phyloP scores from a whole-genome alignment of 805 yeast species.

The Henningerozyma blattae region DNA sequence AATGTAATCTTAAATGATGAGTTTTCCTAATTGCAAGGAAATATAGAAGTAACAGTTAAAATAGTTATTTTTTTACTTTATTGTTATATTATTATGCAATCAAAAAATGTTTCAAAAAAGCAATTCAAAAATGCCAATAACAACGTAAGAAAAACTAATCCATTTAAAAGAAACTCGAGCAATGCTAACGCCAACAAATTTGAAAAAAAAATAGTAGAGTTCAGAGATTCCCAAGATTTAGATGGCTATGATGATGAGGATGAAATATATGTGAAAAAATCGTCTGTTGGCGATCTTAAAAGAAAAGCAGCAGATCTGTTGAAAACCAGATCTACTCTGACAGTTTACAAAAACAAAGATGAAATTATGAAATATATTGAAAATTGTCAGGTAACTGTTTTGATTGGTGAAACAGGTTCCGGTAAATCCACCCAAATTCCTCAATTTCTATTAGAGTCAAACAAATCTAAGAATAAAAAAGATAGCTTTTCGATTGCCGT shows the following conservation, averaged over 20 bases:
- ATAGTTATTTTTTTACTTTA: too few species aligned
- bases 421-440: constrained; percentile 98
- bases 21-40: too few species aligned
- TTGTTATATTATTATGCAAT: too few species aligned
- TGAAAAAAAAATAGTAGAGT: constrained; percentile 23
- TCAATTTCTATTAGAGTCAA: constrained; percentile 56
- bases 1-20: too few species aligned
- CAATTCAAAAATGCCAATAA: too few species aligned
- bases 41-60: too few species aligned
- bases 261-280: constrained; percentile 3
- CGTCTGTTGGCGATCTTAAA: constrained; percentile 23
- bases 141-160: constrained; percentile 4
- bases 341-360: constrained; percentile 63
- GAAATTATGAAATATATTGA: constrained; percentile 44
- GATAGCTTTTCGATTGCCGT: constrained; percentile 81
- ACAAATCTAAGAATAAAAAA: constrained; percentile 27
- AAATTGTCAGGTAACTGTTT: constrained; percentile 54
- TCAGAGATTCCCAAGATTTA: constrained; percentile 24
- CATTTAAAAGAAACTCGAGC: constrained; percentile 5
- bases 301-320: constrained; percentile 33
- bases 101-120: too few species aligned
- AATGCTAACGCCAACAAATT: constrained; percentile 3
- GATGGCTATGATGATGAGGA: constrained; percentile 9
- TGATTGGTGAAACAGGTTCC: constrained; percentile 96
- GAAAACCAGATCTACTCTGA: constrained; percentile 45